Base-by-base conservation (phyloP, 495 filamentous ascomycete genomes). In the Amorphotheca resinae region DNA sequence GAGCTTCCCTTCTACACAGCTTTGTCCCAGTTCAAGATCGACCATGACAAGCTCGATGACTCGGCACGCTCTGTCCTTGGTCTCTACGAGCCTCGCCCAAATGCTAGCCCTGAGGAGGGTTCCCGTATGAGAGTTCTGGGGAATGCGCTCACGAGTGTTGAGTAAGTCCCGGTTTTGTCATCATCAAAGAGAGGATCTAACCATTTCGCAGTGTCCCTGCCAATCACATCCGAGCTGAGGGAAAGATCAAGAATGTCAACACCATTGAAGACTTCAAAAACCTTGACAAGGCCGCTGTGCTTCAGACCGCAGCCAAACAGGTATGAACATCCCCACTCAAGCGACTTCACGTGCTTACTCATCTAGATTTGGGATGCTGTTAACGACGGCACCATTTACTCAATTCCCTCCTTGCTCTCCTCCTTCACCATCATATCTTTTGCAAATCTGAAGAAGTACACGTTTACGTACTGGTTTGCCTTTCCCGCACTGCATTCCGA, bases 371-470 rank as follows among this genome's bases (percentile, higher is more conserved):
- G 88, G 93, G 86, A 95, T 64, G 91, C 91, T 20, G 93, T 96
- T 52, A 76, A 82, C 48, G 91, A 98, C 59, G 88, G 88, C 15
- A 93, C 84, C 5, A 95, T 98, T 49, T 95, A 88, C 60, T 88
- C 85, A 9, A 84, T 85, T 22, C 91, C 93, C 9, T 94, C 89
- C 22, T 68, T 96, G 8, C 76, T 98, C 14, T 74, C 86, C 1
- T 87, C 82, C 7, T 96, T 95, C 61, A 64, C 79, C 6, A 75
- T 91, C 32, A 76, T 95, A 34, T 93, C 84, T n/a, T 98, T 85
- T 59, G 89, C 91, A 34, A 86, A 96, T 59, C 69, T 98, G 17
- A 98, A 98, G 64, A 93, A 87, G 56, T 95, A 95, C 64, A 81
- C 73, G 41, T 95, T 96, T 52, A 82, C 78, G 20, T 94, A 95